These are phyloP conservation scores for Butyriboletus loyo DNA, from an alignment of 768 basidiomycete genomes.

Conservation along the genomic window DNA sequence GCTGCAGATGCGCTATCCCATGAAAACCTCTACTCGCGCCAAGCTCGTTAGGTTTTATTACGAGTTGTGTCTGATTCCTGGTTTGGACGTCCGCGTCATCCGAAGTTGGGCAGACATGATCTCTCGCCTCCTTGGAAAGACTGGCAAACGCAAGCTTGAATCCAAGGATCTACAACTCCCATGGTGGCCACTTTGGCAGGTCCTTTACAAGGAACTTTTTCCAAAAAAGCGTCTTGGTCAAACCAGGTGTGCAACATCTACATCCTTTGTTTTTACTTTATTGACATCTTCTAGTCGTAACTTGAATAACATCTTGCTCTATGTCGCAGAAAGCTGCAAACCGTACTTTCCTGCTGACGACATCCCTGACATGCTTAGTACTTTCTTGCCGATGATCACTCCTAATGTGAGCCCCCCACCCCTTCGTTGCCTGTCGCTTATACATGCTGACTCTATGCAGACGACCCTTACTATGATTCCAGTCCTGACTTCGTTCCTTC, in stretches of 20 bases:
- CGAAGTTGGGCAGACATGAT: conserved; percentile 80
- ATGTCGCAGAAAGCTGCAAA: conserved; percentile 68
- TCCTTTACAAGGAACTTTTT: conserved; percentile 72
- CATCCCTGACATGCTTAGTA: conserved; percentile 66
- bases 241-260: conserved; percentile 44
- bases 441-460: conserved; percentile 34
- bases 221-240: conserved; percentile 63
- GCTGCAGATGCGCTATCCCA: conserved; percentile 79
- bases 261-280: not conserved
- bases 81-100: conserved; percentile 66
- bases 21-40: conserved; percentile 63
- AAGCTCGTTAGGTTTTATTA: conserved; percentile 74
- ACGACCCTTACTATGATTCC: conserved; percentile 69
- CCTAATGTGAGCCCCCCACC: conserved; percentile 51
- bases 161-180: conserved; percentile 61
- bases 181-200: conserved; percentile 77
- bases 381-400: conserved; percentile 69
- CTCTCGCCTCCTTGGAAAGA: conserved; percentile 64
- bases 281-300: conserved; percentile 46
- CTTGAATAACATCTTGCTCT: conserved; percentile 67
- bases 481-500: conserved; percentile 76
- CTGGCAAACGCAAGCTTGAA: conserved; percentile 69
- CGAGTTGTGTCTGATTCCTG: conserved; percentile 73
- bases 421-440: not conserved
- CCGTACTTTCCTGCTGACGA: conserved; percentile 65